A percentile compares a stretch with the other conserved stretches of the same genome.
Evolutionary conservation across 2,329 filamentous ascomycete species (phyloP).

Genomic region (Fragosphaeria purpurea): DNA sequence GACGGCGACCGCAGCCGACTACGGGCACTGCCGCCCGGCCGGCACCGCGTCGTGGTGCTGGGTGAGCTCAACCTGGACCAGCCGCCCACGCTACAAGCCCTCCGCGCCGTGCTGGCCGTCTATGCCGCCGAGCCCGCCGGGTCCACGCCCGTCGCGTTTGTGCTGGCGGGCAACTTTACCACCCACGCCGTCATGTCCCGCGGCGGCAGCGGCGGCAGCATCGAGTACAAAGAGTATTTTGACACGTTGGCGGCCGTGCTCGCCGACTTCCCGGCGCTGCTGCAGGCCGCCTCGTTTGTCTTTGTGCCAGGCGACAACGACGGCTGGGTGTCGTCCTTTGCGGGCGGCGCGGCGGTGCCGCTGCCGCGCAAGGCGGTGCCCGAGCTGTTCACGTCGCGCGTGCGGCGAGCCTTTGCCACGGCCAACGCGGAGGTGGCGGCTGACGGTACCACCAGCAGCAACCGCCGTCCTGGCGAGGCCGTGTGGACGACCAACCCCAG

Average conservation of each 20-base stretch:
- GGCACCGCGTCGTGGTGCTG: constrained; percentile 59
- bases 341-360: constrained; percentile 60
- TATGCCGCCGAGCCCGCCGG: constrained; percentile 59
- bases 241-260: constrained; percentile 76
- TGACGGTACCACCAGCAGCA: constrained; percentile 16
- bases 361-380: constrained; percentile 66
- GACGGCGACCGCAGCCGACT: neutral
- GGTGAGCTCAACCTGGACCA: constrained; percentile 82
- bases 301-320: constrained; percentile 97
- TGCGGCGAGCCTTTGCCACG: constrained; percentile 68
- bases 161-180: constrained; percentile 79
- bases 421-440: constrained; percentile 59
- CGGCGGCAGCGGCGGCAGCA: constrained; percentile 65
- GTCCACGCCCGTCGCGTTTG: constrained; percentile 64
- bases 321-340: constrained; percentile 87
- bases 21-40: constrained; percentile 20
- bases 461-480: constrained; percentile 49
- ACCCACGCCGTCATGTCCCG: constrained; percentile 54
- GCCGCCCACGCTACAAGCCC: constrained; percentile 67
- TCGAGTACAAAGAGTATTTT: constrained; percentile 96
- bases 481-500: constrained; percentile 86
- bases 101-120: constrained; percentile 65
- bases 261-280: constrained; percentile 70
- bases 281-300: constrained; percentile 72
- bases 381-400: constrained; percentile 78